These are phyloP conservation scores for Hamigera avellanea DNA, from an alignment of 495 filamentous ascomycete species.

Conservation along the genomic window DNA sequence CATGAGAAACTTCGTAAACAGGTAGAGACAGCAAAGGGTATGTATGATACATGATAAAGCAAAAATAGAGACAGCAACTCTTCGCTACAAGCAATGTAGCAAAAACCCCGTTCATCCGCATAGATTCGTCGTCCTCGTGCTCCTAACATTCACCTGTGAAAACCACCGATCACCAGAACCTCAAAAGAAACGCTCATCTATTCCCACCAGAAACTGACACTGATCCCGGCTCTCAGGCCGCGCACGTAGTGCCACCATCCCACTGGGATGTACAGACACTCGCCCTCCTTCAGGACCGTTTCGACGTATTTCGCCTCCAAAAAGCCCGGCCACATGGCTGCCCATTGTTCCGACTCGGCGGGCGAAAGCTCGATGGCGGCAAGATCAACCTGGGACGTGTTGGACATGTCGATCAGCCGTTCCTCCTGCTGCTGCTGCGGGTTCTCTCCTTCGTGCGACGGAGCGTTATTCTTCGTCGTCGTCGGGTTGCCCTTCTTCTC, in stretches of 20 bases:
- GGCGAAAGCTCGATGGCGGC: constrained; percentile 38
- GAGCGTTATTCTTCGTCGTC: constrained; percentile 9
- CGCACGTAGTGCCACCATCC: constrained; percentile 99
- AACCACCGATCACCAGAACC: too few species aligned
- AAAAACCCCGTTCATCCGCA: too few species aligned
- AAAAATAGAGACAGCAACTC: too few species aligned
- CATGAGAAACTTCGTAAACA: too few species aligned
- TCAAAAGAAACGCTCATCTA: too few species aligned
- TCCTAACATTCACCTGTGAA: too few species aligned
- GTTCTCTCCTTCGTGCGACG: constrained; percentile 1
- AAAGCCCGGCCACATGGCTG: constrained; percentile 44
- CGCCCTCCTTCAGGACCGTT: constrained; percentile 65
- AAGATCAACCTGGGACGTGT: constrained; percentile 71
- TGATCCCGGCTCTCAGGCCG: constrained; percentile 75
- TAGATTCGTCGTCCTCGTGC: too few species aligned
- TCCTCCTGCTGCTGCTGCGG: too few species aligned
- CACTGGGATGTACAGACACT: constrained; percentile 81
- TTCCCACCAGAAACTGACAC: constrained; percentile 96
- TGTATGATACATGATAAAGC: too few species aligned
- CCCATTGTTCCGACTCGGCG: constrained; percentile 37
- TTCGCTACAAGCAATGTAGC: too few species aligned
- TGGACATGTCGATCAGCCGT: constrained; percentile 71
- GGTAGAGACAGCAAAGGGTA: too few species aligned
- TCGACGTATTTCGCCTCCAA: constrained; percentile 58
- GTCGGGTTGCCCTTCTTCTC: constrained; percentile 1